Percentiles rank a stretch among this genome's conserved stretches.
Conservation (phyloP, 2,329 filamentous ascomycete species). For the Colletotrichum paranaense region DNA sequence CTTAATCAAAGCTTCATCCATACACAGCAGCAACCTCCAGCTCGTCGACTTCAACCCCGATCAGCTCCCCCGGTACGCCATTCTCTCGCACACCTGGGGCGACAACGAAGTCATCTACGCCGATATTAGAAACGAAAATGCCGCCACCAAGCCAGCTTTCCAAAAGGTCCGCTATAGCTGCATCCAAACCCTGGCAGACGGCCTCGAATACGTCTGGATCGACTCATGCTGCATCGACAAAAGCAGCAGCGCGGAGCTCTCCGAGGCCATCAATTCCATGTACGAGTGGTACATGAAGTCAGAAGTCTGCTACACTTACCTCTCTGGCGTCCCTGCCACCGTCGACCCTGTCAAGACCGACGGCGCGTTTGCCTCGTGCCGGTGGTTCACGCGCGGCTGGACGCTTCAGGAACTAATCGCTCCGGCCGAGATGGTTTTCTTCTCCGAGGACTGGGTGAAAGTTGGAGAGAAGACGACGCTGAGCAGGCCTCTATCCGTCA, state of each 20-base stretch:
- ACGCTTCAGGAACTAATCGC: background rate
- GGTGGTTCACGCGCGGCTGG: background rate
- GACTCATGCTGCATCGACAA: background rate
- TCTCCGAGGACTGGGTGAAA: background rate
- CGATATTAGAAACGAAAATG: background rate
- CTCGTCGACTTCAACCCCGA: background rate
- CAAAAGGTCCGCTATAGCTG: background rate
- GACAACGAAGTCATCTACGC: background rate
- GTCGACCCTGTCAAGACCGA: background rate
- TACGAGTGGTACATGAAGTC: slow-evolving; percentile 31
- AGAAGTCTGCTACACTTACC: slow-evolving; percentile 25
- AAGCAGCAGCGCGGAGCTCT: background rate
- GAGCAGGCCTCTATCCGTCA: background rate
- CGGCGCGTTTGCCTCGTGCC: background rate
- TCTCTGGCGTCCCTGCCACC: slow-evolving; percentile 20
- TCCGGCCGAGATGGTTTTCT: background rate
- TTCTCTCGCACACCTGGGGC: background rate
- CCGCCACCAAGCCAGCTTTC: background rate
- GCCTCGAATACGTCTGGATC: background rate
- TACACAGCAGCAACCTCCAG: background rate
- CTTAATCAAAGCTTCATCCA: background rate
- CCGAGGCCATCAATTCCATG: slow-evolving; percentile 17
- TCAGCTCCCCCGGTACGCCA: background rate
- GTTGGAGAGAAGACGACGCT: background rate
- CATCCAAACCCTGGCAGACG: background rate